A percentile compares a stretch with the other conserved stretches of the same genome.
phyloP scores from a whole-genome alignment of 2,329 filamentous ascomycete species.

The Claviceps paspali region DNA sequence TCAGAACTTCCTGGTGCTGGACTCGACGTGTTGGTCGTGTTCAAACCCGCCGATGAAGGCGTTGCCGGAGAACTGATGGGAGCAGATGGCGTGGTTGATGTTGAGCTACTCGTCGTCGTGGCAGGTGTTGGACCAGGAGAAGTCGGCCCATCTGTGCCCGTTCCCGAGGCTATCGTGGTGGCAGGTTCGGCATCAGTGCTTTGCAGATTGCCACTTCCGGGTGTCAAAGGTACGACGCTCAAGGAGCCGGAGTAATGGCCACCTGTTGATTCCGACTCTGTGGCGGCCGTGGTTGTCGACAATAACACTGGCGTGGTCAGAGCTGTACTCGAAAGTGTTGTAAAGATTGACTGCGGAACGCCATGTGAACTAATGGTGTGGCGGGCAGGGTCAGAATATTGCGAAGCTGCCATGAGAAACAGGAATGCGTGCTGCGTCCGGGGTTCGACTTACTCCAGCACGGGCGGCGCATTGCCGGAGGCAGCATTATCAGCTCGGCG shows the following conservation, averaged over 20 bases:
- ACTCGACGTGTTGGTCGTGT: too few relatives aligned
- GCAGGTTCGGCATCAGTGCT: too few relatives aligned
- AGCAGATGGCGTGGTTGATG: too few relatives aligned
- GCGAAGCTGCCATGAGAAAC: not conserved
- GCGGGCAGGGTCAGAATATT: not conserved
- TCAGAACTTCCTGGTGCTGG: too few relatives aligned
- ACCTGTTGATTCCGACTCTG: not conserved
- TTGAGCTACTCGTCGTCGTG: too few relatives aligned
- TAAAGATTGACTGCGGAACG: not conserved
- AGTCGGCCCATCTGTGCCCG: not conserved
- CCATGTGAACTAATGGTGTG: not conserved
- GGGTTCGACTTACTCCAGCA: not conserved
- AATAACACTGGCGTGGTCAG: not conserved
- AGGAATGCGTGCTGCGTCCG: not conserved
- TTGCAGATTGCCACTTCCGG: too few relatives aligned
- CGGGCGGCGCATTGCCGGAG: not conserved
- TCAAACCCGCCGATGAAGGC: too few relatives aligned
- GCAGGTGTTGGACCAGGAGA: not conserved
- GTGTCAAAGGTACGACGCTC: not conserved
- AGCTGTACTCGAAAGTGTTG: not conserved
- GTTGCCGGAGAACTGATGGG: too few relatives aligned
- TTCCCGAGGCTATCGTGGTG: not conserved
- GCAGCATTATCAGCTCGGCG: conserved; percentile 8
- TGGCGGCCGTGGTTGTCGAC: not conserved
- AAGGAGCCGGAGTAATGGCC: not conserved